Percentiles rank a stretch among this genome's conserved stretches.
These are phyloP conservation scores for Delitschia confertaspora DNA, from an alignment of 495 filamentous ascomycete species.

Conservation along the genomic window DNA sequence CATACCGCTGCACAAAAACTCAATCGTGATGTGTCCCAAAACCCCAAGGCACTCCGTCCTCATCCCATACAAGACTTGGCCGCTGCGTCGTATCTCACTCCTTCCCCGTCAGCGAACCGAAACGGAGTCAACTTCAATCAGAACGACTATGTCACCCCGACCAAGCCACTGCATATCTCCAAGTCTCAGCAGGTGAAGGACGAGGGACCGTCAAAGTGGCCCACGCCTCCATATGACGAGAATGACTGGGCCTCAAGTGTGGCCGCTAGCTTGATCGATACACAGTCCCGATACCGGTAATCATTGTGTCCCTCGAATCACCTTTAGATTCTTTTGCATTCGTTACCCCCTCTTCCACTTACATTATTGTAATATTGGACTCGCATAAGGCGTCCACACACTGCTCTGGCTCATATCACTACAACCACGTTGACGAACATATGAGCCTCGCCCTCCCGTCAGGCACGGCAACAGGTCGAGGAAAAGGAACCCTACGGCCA, in stretches of 20 bases:
- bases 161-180: slow-evolving; percentile 51
- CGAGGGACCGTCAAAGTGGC: slow-evolving; percentile 64
- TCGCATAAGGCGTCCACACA: no score
- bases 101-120: slow-evolving; percentile 77
- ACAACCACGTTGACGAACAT: slow-evolving; percentile 14
- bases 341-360: slow-evolving; percentile 3
- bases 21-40: slow-evolving; percentile 36
- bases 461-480: slow-evolving; percentile 22
- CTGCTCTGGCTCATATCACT: no score
- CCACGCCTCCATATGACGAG: slow-evolving; percentile 91
- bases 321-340: slow-evolving; percentile 10
- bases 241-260: slow-evolving; percentile 80
- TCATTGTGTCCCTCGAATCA: background rate
- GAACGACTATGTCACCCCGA: slow-evolving; percentile 39
- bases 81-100: slow-evolving; percentile 84
- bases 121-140: slow-evolving; percentile 64
- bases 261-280: slow-evolving; percentile 59
- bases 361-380: slow-evolving; percentile 18
- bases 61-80: slow-evolving; percentile 44
- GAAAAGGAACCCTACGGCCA: no score
- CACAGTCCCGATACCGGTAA: slow-evolving; percentile 27
- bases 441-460: slow-evolving; percentile 9
- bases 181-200: slow-evolving; percentile 41
- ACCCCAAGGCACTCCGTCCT: slow-evolving; percentile 17
- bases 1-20: slow-evolving; percentile 48